Percentiles rank a stretch among this genome's conserved stretches.
phyloP scores from a whole-genome alignment of 169 alveolate genomes.

The Perkinsus marinus region DNA sequence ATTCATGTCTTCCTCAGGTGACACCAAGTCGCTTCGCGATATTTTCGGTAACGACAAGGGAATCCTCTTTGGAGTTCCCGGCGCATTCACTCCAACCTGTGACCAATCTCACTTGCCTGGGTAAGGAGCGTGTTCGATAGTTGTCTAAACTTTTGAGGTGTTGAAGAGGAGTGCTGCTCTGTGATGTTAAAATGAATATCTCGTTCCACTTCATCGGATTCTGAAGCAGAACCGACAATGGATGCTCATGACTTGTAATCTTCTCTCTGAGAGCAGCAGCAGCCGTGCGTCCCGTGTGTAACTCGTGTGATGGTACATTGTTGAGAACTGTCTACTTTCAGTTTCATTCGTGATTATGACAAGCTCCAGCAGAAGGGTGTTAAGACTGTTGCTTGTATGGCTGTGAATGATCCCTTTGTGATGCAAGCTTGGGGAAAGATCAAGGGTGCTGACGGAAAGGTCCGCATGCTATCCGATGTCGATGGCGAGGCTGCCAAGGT shows the following conservation, averaged over 20 bases:
- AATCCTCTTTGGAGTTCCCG: not conserved
- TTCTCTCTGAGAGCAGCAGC: not conserved
- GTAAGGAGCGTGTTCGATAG: not conserved
- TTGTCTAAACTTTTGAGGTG: not conserved
- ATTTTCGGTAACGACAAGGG: not conserved
- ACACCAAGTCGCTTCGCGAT: not conserved
- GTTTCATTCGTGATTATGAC: not conserved
- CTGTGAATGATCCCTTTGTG: not conserved
- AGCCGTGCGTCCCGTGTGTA: not conserved
- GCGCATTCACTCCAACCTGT: constrained; percentile 4
- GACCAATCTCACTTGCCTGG: not conserved
- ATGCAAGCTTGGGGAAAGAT: not conserved
- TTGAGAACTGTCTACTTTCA: not conserved
- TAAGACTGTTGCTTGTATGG: not conserved
- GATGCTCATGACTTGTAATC: not conserved
- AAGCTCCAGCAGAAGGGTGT: not conserved
- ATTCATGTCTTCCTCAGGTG: not conserved
- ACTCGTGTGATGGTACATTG: not conserved
- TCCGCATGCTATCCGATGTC: not conserved
- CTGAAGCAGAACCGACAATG: not conserved
- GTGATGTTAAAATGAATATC: not conserved
- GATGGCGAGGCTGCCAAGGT: constrained; percentile 1
- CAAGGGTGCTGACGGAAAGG: not conserved
- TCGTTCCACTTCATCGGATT: not conserved
- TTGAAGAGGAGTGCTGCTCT: not conserved